Evolutionary conservation across 2,329 filamentous ascomycete genomes (phyloP).

Genomic region (Neodidymelliopsis sp.): DNA sequence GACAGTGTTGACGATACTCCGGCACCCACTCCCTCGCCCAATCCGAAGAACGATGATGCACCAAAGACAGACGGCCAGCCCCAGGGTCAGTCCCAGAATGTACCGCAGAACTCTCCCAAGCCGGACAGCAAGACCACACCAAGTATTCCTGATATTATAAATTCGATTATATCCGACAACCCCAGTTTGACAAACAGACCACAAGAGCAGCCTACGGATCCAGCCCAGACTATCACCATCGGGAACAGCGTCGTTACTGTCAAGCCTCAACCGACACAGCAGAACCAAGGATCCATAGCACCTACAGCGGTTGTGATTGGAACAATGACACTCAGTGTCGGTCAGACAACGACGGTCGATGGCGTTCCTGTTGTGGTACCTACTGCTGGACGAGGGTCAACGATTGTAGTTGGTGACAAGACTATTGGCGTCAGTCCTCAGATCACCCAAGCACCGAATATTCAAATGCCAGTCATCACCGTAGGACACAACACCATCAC

Average conservation of each 20-base stretch:
- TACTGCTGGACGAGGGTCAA: conserved; percentile 28
- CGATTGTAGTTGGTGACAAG: conserved; percentile 39
- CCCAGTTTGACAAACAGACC: conserved; percentile 14
- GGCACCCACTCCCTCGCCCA: background rate
- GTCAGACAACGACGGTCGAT: conserved; percentile 41
- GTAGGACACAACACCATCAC: conserved; percentile 38
- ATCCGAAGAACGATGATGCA: conserved; percentile 4
- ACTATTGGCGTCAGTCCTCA: conserved; percentile 31
- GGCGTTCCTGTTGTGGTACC: conserved; percentile 41
- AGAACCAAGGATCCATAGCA: conserved; percentile 18
- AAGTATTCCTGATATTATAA: conserved; percentile 22
- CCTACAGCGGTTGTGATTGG: conserved; percentile 35
- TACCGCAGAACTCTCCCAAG: background rate
- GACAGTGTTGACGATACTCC: conserved; percentile 9
- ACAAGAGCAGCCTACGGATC: conserved; percentile 7
- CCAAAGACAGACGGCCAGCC: conserved; percentile 12
- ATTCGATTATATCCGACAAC: conserved; percentile 25
- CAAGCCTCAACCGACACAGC: conserved; percentile 23
- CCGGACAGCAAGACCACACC: conserved; percentile 11
- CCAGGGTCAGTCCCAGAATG: conserved; percentile 9
- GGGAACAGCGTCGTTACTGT: conserved; percentile 29
- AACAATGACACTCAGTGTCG: conserved; percentile 36
- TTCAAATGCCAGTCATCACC: conserved; percentile 33
- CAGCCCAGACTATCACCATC: conserved; percentile 29
- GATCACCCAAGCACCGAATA: conserved; percentile 23